Evolutionary conservation across 78 protist species (phyloP).

Genomic region (Monosiga brevicollis): DNA sequence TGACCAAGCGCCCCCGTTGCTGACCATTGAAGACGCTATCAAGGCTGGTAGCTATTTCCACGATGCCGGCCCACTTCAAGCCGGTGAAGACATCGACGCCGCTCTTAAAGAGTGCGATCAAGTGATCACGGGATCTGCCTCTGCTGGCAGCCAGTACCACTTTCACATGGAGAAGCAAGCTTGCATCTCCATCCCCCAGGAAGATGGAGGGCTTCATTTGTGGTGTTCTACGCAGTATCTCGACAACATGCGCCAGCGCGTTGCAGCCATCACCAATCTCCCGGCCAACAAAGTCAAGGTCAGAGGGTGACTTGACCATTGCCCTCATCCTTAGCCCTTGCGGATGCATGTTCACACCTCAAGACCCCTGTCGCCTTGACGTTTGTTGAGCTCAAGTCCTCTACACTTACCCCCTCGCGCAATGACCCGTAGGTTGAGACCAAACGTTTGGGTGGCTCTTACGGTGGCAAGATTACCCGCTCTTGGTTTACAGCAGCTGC

Average conservation of each 20-base stretch:
- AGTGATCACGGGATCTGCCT: slow-evolving; percentile 3
- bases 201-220: neutral
- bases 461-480: slow-evolving; percentile 55
- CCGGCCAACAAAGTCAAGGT: neutral
- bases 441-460: slow-evolving; percentile 61
- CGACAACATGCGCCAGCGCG: neutral
- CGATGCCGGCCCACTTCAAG: neutral
- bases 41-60: neutral
- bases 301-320: neutral
- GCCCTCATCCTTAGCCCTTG: neutral
- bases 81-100: neutral
- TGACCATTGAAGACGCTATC: slow-evolving; percentile 8
- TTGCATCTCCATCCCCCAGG: neutral
- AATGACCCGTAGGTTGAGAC: too few relatives aligned
- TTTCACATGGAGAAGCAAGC: slow-evolving; percentile 44
- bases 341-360: neutral
- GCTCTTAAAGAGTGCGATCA: neutral
- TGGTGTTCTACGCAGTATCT: neutral
- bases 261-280: neutral
- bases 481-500: slow-evolving; percentile 19
- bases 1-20: neutral
- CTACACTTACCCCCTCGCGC: too few relatives aligned
- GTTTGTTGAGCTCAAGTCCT: slow-evolving; percentile 13
- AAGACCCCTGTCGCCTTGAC: too few relatives aligned
- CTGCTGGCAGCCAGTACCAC: slow-evolving; percentile 31